Base-by-base conservation (phyloP, 2,329 filamentous ascomycete genomes). In the Knoxdaviesia proteae region DNA sequence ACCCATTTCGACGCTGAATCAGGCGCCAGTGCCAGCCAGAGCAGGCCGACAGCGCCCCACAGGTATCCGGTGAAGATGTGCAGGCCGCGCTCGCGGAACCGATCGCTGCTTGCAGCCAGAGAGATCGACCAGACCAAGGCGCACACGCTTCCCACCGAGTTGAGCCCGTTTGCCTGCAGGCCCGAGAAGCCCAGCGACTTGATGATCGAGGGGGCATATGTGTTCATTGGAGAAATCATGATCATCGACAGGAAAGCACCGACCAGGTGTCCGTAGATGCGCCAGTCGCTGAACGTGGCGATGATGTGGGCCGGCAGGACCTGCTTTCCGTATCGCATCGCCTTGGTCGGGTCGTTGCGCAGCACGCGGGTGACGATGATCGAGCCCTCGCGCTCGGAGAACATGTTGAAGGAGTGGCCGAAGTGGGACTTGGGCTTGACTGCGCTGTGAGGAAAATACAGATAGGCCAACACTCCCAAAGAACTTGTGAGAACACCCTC, bases 221-320 rank as follows among this genome's bases (percentile, higher is more conserved):
- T 54, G 32, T 56, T 55, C 48, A 56, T 51, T 0, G 53, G 54
- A 1, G 53, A 38, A 9, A 56, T 54, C 54, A 56, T 56, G 8
- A 54, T 45, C 54, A 56, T 56, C 6, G 54, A 53, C 1, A 56
- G 48, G 0, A 55, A 42, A 0, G 45, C 54, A 0, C 49, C 50
- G 1, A 51, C 44, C 0, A 56, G 48, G 40, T 56, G 53, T 0
- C 54, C 53, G 9, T 56, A 56, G 6, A 55, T 5, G 20, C 52
- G 44, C 52, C 54, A 55, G 38, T 56, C 54, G 7, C 40, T 37
- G 6, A 56, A 53, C 0, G 54, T 54, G 29, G 52, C 49, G 0
- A 49, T 6, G 2, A 56, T 51, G 8, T 56, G 53, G 4, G 50
- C 49, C 0, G 44, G 41, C 0, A 48, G 31, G 0, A 55, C 53